Base-by-base conservation (phyloP, 2,329 filamentous ascomycete genomes). In the Alternaria angustiovoidea region DNA sequence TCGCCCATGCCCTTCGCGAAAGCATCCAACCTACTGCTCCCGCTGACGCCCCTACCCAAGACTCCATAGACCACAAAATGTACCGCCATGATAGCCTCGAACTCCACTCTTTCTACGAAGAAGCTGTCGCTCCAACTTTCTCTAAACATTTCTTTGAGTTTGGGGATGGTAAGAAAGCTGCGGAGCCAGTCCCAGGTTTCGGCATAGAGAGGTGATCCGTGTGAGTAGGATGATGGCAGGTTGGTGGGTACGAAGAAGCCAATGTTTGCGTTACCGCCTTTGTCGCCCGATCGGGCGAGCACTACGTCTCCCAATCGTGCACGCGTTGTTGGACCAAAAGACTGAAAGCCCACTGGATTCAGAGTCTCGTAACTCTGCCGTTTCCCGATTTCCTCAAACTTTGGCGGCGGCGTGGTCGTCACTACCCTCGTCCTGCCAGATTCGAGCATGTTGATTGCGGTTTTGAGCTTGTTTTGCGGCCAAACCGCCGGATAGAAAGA, bases 1-100 rank as follows among this genome's bases (percentile, higher is more conserved):
- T 86, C 84, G 14, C 79, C 82, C 66, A 86, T 84, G 0, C 84
- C 83, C 66, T 87, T 87, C 1, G 82, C 85, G 63, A 86, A 74
- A 11, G 75, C 74, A 73, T 87, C 85, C 18, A 87, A 62, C 39
- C 78, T 67, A 24, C 73, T 78, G 9, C 81, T 82, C 57, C 83
- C 84, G 62, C 82, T 86, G 4, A 86, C 76, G 7, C 78, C 78
- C 12, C 75, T 54, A 4, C 75, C 77, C 38, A 80, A 47, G 36
- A 79, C 72, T 1, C 76, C 76, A 63, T 80, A 78, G 7, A 80
- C 69, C 2, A 81, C 74, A 54, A 77, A 78, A 54, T 79, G 75
- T 46, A 78, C 74, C 0, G 74, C 74, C 51, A 64, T 57, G 0
- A 78, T 76, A 2, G 62, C 52, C 14, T 67, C 62, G 36, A 78